A percentile compares a stretch with the other conserved stretches of the same genome.
phyloP scores from a whole-genome alignment of 257 asterid species.

The Solanum raphanifolium region DNA sequence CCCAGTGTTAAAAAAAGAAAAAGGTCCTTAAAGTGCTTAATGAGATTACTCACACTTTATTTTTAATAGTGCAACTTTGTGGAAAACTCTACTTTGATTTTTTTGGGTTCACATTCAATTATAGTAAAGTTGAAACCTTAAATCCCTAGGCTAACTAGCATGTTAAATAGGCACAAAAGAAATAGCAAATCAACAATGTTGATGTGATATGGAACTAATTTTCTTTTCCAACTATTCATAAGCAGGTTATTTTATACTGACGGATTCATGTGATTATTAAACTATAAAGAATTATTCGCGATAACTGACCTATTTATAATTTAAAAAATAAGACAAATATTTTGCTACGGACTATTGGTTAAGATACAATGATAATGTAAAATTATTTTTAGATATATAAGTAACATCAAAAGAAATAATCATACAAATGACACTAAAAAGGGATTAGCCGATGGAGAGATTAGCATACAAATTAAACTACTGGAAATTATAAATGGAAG shows the following conservation, averaged over 20 bases:
- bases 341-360: neutral
- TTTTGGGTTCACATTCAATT: neutral
- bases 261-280: neutral
- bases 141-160: neutral
- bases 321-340: too few species aligned
- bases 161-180: neutral
- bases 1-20: slow-evolving; percentile 26
- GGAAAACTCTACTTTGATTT: neutral
- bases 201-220: neutral
- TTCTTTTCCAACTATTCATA: neutral
- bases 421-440: neutral
- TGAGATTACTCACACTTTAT: slow-evolving; percentile 9
- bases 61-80: slow-evolving; percentile 5
- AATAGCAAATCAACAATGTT: neutral
- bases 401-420: neutral
- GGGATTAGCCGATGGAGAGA: neutral
- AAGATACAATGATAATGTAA: neutral
- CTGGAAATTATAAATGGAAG: neutral
- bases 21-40: slow-evolving; percentile 20
- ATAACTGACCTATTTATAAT: too few species aligned
- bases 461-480: neutral
- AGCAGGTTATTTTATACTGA: neutral
- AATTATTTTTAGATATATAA: neutral
- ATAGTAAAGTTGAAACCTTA: neutral
- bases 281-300: too few species aligned